These are phyloP conservation scores for Kregervanrija pseudodelftensis DNA, from an alignment of 805 yeast species.

Conservation along the genomic window DNA sequence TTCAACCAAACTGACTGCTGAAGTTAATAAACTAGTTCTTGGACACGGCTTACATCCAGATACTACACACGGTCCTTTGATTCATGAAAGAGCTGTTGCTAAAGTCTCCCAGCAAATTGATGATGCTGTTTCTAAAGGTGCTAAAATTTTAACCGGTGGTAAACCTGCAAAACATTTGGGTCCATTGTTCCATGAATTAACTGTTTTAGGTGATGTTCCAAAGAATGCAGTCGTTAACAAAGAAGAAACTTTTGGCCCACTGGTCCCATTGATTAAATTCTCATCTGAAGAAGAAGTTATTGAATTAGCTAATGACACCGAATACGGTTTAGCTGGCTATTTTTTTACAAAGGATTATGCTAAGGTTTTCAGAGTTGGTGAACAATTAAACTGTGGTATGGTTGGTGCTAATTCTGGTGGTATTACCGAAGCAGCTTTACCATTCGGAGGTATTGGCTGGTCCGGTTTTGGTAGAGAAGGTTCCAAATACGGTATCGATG, in stretches of 20 bases:
- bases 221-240: constrained; percentile 45
- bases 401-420: constrained; percentile 73
- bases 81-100: constrained; percentile 52
- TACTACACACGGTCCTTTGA: constrained; percentile 74
- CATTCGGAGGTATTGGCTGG: constrained; percentile 73
- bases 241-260: constrained; percentile 83
- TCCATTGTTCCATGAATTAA: constrained; percentile 57
- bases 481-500: constrained; percentile 67
- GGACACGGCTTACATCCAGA: constrained; percentile 56
- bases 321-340: constrained; percentile 75
- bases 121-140: constrained; percentile 64
- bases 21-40: constrained; percentile 38
- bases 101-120: constrained; percentile 57
- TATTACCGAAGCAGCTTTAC: constrained; percentile 60
- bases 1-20: constrained; percentile 38
- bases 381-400: constrained; percentile 71
- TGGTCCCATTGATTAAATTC: constrained; percentile 65
- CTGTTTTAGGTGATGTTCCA: constrained; percentile 57
- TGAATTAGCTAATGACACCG: constrained; percentile 54
- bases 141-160: constrained; percentile 60
- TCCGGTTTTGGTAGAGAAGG: constrained; percentile 82
- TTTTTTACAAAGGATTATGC: constrained; percentile 52
- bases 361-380: constrained; percentile 54
- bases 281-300: constrained; percentile 58
- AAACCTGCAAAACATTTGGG: constrained; percentile 47